Conservation (phyloP, 768 basidiomycete genomes). For the Melanogaster broomeanus region DNA sequence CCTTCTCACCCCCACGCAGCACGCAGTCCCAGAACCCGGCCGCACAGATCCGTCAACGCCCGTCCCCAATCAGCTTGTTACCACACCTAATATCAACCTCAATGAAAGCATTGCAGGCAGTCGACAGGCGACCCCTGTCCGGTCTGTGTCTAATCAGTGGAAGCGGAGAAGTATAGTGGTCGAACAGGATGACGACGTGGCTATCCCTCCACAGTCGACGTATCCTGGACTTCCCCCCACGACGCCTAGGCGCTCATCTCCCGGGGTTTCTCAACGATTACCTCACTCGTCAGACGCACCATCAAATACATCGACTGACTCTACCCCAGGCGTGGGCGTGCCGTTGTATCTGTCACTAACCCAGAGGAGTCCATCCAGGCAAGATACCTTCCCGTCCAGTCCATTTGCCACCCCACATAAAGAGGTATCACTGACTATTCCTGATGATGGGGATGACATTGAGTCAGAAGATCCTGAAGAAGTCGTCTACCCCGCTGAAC, state of each 20-base stretch:
- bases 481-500: slow-evolving; percentile 63
- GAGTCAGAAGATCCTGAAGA: slow-evolving; percentile 49
- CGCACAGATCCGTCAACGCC: slow-evolving; percentile 31
- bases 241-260: slow-evolving; percentile 43
- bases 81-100: slow-evolving; percentile 26
- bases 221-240: slow-evolving; percentile 45
- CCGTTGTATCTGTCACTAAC: slow-evolving; percentile 49
- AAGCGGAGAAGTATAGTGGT: slow-evolving; percentile 64
- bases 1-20: slow-evolving; percentile 47
- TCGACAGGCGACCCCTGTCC: slow-evolving; percentile 35
- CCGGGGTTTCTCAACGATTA: slow-evolving; percentile 33
- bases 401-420: slow-evolving; percentile 73
- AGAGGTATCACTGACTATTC: slow-evolving; percentile 51
- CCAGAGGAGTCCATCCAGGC: slow-evolving; percentile 49
- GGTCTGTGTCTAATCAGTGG: slow-evolving; percentile 41
- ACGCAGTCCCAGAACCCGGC: slow-evolving; percentile 26
- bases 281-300: slow-evolving; percentile 57
- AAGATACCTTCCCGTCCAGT: slow-evolving; percentile 64
- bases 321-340: slow-evolving; percentile 43
- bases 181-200: slow-evolving; percentile 68
- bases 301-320: slow-evolving; percentile 47
- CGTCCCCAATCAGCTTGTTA: slow-evolving; percentile 28
- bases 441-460: slow-evolving; percentile 55
- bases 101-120: slow-evolving; percentile 33
- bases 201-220: slow-evolving; percentile 38